Evolutionary conservation across 306 rosid species (phyloP), one percentile per base, ranked within the genome.

Genomic region (Ochetophila trinervis): DNA sequence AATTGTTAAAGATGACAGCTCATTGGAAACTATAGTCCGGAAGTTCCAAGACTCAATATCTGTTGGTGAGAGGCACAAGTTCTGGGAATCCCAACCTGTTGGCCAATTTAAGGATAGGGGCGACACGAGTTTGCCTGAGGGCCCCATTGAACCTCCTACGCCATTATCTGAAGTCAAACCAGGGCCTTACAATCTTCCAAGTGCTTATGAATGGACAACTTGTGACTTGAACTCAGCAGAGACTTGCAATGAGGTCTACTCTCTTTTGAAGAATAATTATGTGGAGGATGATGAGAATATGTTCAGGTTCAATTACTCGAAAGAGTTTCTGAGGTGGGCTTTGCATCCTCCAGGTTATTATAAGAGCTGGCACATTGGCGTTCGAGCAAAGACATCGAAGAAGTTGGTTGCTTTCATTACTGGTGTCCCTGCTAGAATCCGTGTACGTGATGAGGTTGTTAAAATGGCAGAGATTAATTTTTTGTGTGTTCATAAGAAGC

Each of bases 31-130:
- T 52, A 57, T 86, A 0, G 85, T 66, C 45, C 83, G 75, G 53
- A 87, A 85, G 72, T 77, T 87, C 63, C 95, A 85, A 66, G 93
- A 89, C 49, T 87, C 96, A 4, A 85, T 87, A 65, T 84, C 98
- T 14, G 71, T 82, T 60, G 86, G 85, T 27, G 83, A 81, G 65
- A 84, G 70, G 23, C 98, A 92, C 72, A 76, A 80, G 57, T 92
- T 92, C 71, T 92, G 98, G 98, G 98, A 92, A 77, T 89, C 95
- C 53, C 98, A 92, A 69, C 98, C 98, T 7, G 98, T 92, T 42
- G 96, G 98, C 67, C 98, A 92, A 71, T 92, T 87, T 68, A 92
- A 84, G 84, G 98, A 92, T 59, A 20, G 79, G 9, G 96, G 89
- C 35, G 79, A 89, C 71, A 35, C 84, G 19, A 72, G 85, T 75